These are phyloP conservation scores for Dysphania ambrosioides DNA, from an alignment of 148 eudicot genomes.

Conservation along the genomic window DNA sequence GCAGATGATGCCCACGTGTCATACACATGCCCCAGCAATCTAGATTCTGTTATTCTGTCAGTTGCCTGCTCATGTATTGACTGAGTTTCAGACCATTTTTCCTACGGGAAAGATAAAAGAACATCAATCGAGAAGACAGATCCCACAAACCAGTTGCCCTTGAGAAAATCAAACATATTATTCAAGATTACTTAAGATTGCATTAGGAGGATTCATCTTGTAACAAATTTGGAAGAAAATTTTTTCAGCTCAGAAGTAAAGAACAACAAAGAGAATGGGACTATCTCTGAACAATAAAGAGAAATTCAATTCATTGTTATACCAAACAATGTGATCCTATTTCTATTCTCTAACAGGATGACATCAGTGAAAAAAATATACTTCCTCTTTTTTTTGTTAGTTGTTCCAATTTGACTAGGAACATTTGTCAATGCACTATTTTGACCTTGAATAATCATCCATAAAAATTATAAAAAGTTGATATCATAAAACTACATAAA, in stretches of 20 bases:
- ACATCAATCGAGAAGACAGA: not conserved
- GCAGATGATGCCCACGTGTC: constrained; percentile 36
- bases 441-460: no score
- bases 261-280: not conserved
- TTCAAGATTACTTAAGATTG: not conserved
- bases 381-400: no score
- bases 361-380: not conserved
- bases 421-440: no score
- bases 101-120: constrained; percentile 29
- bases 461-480: no score
- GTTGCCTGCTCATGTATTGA: constrained; percentile 28
- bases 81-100: constrained; percentile 27
- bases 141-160: not conserved
- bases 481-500: no score
- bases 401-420: no score
- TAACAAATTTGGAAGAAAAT: not conserved
- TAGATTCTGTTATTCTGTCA: constrained; percentile 31
- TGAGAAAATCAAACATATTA: not conserved
- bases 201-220: not conserved
- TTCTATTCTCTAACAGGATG: not conserved
- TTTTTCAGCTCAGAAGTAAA: not conserved
- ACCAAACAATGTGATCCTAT: not conserved
- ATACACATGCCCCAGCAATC: constrained; percentile 30
- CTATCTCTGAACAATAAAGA: not conserved
- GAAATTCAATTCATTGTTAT: no score